Evolutionary conservation across 768 basidiomycete species (phyloP).

Genomic region (Mycena indigotica): DNA sequence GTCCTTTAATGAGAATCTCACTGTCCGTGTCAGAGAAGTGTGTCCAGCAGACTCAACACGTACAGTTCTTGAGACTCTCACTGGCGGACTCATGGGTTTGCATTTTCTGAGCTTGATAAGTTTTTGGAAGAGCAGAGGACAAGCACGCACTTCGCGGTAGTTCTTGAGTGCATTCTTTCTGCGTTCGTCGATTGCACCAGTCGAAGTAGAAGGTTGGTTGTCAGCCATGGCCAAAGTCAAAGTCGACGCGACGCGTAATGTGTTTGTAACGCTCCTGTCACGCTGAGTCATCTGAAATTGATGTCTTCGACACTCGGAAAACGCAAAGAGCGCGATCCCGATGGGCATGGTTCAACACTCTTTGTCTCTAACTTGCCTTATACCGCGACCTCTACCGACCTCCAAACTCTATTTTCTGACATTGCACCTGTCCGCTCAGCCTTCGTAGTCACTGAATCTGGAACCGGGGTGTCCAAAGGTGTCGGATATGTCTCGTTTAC

Average conservation of each 20-base stretch:
- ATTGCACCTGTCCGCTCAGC: constrained; percentile 92
- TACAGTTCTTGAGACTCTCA: constrained; percentile 88
- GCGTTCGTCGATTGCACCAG: constrained; percentile 67
- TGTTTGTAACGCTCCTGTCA: constrained; percentile 19
- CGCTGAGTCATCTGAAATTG: constrained; percentile 12
- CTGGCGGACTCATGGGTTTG: constrained; percentile 85
- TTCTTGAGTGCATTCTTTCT: constrained; percentile 72
- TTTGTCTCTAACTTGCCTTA: constrained; percentile 95
- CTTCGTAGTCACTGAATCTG: constrained; percentile 86
- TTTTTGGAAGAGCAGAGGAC: not conserved
- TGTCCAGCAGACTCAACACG: constrained; percentile 31
- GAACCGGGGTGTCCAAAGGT: constrained; percentile 80
- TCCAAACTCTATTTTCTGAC: constrained; percentile 92
- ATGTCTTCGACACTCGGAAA: constrained; percentile 34
- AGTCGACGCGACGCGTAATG: constrained; percentile 45
- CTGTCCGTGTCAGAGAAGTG: constrained; percentile 40
- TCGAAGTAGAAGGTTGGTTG: constrained; percentile 54
- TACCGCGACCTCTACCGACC: constrained; percentile 84
- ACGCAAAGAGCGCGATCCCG: constrained; percentile 1
- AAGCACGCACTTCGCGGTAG: constrained; percentile 66
- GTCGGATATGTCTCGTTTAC: constrained; percentile 97
- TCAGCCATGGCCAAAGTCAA: constrained; percentile 40
- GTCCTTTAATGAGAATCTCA: constrained; percentile 88
- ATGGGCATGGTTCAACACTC: constrained; percentile 65
- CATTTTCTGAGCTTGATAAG: constrained; percentile 74